Evolutionary conservation across 2,329 filamentous ascomycete genomes (phyloP), one percentile per base, ranked within the genome.

Genomic region (Monosporascus sp.): DNA sequence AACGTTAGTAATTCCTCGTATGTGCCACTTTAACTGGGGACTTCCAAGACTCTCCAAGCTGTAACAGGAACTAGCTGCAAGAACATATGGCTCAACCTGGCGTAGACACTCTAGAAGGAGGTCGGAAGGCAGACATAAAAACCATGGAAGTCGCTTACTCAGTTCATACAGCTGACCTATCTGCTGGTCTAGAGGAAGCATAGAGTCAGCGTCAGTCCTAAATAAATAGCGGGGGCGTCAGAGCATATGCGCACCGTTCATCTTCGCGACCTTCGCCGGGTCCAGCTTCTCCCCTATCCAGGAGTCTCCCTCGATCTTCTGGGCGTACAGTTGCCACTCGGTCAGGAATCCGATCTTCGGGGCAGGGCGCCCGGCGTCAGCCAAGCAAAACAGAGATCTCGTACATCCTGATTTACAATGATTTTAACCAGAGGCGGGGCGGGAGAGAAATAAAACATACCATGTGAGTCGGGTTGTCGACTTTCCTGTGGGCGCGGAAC

Each of bases 261-360:
- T 89, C 72, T 96, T 97, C 56, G 91, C 86, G 52, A 97, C 77
- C 72, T 96, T 96, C 1, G 75, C 77, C 61, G 84, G 82, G 59
- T 97, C 93, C 69, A 97, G 79, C 69, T 87, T 93, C 58, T 90
- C 89, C 1, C 87, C 93, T 55, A 81, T 78, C 94, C 94, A 97
- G 0, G 79, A 71, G 51, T 96, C 87, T 0, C 92, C 93, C 67
- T 97, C 93, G 17, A 99, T 75, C 68, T 91, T 86, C 69, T 99
- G 93, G 2, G 91, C 92, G 67, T 97, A 99, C 50, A 90, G 75
- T 71, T 99, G 94, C 93, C 93, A 99, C 71, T 97, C 92, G 0
- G 89, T 93, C 62, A 99, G 78, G 70, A 99, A 99, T 2, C 93
- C 94, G 63, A 97, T 91, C 91, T 96, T 60, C 26, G 55, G 41